Conservation (phyloP, 495 filamentous ascomycete genomes). For the Tuber melanosporum region DNA sequence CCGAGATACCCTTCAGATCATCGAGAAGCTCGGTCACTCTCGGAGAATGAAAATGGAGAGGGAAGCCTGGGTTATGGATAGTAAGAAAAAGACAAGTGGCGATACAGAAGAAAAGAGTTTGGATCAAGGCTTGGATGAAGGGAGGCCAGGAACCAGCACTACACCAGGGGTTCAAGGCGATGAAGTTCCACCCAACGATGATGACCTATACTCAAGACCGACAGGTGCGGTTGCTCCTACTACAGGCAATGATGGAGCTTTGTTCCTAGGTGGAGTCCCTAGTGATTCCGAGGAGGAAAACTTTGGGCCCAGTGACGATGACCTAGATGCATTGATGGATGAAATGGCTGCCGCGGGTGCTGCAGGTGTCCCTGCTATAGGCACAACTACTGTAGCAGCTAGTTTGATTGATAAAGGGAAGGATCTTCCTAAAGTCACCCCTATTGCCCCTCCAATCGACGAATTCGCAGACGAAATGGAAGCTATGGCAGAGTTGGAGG, state of each 20-base stretch:
- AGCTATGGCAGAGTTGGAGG: conserved; percentile 62
- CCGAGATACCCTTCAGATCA: conserved; percentile 77
- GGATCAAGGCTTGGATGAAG: conserved; percentile 1
- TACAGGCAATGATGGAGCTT: conserved; percentile 1
- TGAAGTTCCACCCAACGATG: conserved; percentile 12
- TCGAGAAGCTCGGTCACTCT: conserved; percentile 88
- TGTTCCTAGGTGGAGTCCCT: conserved; percentile 23
- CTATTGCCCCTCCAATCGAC: conserved; percentile 19
- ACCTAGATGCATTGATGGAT: conserved; percentile 34
- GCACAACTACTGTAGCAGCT: neutral
- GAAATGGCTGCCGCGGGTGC: conserved; percentile 6
- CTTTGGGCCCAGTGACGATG: conserved; percentile 32
- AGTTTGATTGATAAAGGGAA: neutral
- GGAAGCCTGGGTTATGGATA: conserved; percentile 72
- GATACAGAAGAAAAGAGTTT: conserved; percentile 7
- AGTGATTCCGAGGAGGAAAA: conserved; percentile 20
- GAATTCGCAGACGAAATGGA: conserved; percentile 59
- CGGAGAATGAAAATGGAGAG: conserved; percentile 60
- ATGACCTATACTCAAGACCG: conserved; percentile 29
- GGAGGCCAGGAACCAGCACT: neutral
- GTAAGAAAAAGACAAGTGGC: conserved; percentile 43
- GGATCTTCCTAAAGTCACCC: neutral
- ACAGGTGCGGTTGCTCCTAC: neutral
- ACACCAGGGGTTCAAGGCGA: conserved; percentile 3
- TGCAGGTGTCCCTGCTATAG: neutral